Base-by-base conservation (phyloP, 2,329 filamentous ascomycete genomes). In the Botryotinia globosa region DNA sequence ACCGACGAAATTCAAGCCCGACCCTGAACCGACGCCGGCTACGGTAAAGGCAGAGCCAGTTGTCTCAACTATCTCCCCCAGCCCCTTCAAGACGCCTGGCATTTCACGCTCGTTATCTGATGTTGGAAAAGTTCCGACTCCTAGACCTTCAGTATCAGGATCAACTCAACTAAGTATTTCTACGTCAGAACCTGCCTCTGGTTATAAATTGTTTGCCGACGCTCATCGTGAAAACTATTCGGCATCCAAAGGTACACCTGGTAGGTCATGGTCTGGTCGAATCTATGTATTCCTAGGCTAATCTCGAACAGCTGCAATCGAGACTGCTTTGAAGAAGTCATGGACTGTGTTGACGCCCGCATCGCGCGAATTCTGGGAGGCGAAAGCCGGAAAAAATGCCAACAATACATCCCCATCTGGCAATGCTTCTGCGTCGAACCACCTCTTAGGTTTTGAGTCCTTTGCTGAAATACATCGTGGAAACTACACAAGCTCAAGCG, bases 141-240 rank as follows among this genome's bases (percentile, higher is more conserved):
- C 34, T 42, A 1, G 16, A 25, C 22, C 34, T 29, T 56, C 20
- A 8, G 45, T 32, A 37, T 66, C 63, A 51, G 22, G 45, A 29
- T 67, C 37, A 58, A n/a, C 29, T 29, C n/a, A 64, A 37, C 18
- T 18, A 22, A 34, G n/a, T 37, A 14, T 3, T 39, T 16, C 32
- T 64, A 9, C 42, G n/a, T 22, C n/a, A 14, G 25, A 39, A 44
- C 29, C 29, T n/a, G n/a, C 20, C 12, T 18, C 39, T 32, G 62
- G 61, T 22, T 67, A 37, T 58, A 16, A n/a, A n/a, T 12, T 67
- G 10, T 67, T 72, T 22, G 34, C 69, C n/a, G 62, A 66, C 10
- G 16, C 22, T 34, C 34, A 67, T 58, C 48, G 61, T 39, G 22
- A n/a, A 18, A 42, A 65, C 20, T 16, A 58, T 18, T n/a, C 12